Base-by-base conservation (phyloP, 2,329 filamentous ascomycete genomes). In the Tolypocladium tropicale region DNA sequence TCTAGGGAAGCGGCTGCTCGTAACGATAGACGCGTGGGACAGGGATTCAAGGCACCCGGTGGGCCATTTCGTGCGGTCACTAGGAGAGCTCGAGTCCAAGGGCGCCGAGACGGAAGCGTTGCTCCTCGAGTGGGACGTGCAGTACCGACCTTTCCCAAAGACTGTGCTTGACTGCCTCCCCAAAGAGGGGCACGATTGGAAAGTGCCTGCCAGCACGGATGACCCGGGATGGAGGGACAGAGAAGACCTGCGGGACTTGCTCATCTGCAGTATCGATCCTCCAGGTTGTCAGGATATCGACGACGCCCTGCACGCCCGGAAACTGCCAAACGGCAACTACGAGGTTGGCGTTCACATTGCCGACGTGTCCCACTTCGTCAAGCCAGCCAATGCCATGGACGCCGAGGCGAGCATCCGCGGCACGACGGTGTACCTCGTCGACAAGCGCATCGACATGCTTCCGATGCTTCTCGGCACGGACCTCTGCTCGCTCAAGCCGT, bases 371-470 rank as follows among this genome's bases (percentile, higher is more conserved):
- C 89, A 99, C 73, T 99, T 99, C 68, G 94, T 99, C 65, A 95
- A 94, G 73, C 92, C 95, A 30, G 91, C 89, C 70, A 99, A 93
- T 66, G 88, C 94, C 55, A 99, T 99, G 94, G 95, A 99, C 69
- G 83, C 85, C 52, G 94, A 99, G 74, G 94, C 94, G 3, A 94
- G 90, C 67, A 84, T 95, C 66, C 87, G 94, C 65, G 94, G 94
- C 59, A 97, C 94, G 5, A 97, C 93, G 0, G 94, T 99, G 32
- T 99, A 99, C 69, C 78, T 99, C 18, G 94, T 99, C 3, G 94
- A 99, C 73, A 99, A 99, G 78, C 91, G 94, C 65, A 99, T 99
- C 65, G 95, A 99, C 76, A 99, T 99, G 95, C 80, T 99, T 70
- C 95, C 95, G 1, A 92, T 91, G 80, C 85, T 99, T 34, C 85